phyloP scores from a whole-genome alignment of 1,139 yeast genomes.

The Zygosaccharomyces sapae region DNA sequence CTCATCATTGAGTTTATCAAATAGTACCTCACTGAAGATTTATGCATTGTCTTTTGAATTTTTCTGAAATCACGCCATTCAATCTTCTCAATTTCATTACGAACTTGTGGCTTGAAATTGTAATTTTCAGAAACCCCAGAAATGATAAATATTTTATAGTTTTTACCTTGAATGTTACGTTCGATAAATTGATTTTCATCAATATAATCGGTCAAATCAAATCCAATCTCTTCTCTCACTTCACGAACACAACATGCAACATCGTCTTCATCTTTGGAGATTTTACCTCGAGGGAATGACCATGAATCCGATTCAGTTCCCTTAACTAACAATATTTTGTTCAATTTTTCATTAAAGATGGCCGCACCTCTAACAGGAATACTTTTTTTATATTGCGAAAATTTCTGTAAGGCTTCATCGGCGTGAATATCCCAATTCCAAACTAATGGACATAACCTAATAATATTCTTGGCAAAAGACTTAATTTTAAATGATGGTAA shows the following conservation, averaged over 20 bases:
- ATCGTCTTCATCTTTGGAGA: conserved; percentile 88
- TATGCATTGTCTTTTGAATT: conserved; percentile 31
- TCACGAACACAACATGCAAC: conserved; percentile 92
- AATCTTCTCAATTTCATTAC: conserved; percentile 78
- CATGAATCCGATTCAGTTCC: conserved; percentile 83
- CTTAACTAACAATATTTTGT: conserved; percentile 72
- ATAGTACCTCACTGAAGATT: conserved; percentile 47
- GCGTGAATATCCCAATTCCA: conserved; percentile 74
- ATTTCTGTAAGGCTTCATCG: conserved; percentile 65
- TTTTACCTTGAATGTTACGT: conserved; percentile 76
- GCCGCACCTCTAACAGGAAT: conserved; percentile 98
- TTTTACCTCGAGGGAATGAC: conserved; percentile 98
- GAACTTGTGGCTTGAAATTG: conserved; percentile 69
- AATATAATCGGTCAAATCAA: conserved; percentile 65
- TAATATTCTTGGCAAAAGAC: conserved; percentile 66
- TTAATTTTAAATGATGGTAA: conserved; percentile 79
- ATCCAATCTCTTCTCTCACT: conserved; percentile 90
- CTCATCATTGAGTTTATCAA: conserved; percentile 57
- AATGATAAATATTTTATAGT: conserved; percentile 76
- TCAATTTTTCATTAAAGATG: conserved; percentile 64
- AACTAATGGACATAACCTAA: conserved; percentile 76
- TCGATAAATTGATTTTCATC: conserved; percentile 73
- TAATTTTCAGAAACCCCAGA: conserved; percentile 75
- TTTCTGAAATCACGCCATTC: conserved; percentile 57
- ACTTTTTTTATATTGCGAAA: conserved; percentile 78